Evolutionary conservation across 2,329 filamentous ascomycete genomes (phyloP).

Genomic region (Phialophora expanda): DNA sequence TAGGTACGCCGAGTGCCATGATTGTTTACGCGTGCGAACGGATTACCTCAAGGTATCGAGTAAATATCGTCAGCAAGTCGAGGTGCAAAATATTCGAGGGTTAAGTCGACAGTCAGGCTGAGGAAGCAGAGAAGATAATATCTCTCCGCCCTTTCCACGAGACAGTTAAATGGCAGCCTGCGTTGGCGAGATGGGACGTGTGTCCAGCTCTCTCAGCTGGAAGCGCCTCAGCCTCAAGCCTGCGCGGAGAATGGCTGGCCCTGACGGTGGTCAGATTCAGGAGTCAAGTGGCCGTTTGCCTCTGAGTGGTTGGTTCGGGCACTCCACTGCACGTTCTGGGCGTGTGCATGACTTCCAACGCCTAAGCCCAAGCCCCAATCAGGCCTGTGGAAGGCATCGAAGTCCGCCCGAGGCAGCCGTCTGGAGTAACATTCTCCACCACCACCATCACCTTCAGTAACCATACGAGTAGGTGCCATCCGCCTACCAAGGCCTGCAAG

Average conservation of each 20-base stretch:
- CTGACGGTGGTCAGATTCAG: slow-evolving; percentile 19
- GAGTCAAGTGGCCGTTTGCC: not conserved
- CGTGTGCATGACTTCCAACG: slow-evolving; percentile 1
- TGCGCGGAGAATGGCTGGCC: slow-evolving; percentile 5
- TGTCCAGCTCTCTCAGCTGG: slow-evolving; percentile 10
- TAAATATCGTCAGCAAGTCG: not conserved
- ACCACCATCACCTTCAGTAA: too few relatives aligned
- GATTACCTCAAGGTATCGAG: not conserved
- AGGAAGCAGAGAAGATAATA: not conserved
- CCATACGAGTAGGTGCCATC: too few relatives aligned
- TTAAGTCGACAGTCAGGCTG: not conserved
- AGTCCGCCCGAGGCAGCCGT: not conserved
- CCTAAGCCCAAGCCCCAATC: not conserved
- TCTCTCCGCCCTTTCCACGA: not conserved
- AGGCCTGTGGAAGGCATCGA: not conserved
- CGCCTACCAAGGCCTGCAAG: too few relatives aligned
- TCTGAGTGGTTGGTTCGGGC: not conserved
- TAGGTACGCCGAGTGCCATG: slow-evolving; percentile 27
- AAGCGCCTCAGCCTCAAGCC: slow-evolving; percentile 20
- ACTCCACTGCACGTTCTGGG: slow-evolving; percentile 2
- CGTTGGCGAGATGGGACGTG: slow-evolving; percentile 2
- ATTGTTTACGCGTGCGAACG: not conserved
- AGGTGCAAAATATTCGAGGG: not conserved
- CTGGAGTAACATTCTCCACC: too few relatives aligned
- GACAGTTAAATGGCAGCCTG: slow-evolving; percentile 14